Conservation (phyloP, 371 early-diverging fungal species). For the Mucor racemosus region DNA sequence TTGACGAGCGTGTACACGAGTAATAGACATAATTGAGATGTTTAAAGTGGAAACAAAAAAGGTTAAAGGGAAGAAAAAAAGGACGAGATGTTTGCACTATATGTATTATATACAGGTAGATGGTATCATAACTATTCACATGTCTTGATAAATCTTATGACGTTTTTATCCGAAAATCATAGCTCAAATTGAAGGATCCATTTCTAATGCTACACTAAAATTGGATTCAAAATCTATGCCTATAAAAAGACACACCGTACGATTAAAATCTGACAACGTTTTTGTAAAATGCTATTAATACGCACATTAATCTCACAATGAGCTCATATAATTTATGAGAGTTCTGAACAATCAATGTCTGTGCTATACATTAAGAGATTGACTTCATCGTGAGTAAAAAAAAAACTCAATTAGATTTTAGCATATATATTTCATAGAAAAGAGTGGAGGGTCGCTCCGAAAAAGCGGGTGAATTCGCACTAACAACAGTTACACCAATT, state of each 20-base stretch:
- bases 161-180: conserved; percentile 20
- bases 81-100: neutral
- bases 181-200: neutral
- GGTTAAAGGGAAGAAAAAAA: neutral
- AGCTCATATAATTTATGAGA: neutral
- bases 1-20: conserved; percentile 94
- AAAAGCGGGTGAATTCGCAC: conserved; percentile 21
- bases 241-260: neutral
- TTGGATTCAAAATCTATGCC: neutral
- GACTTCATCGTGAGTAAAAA: conserved; percentile 6
- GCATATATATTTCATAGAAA: neutral
- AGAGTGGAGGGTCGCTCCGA: conserved; percentile 10
- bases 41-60: conserved; percentile 19
- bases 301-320: neutral
- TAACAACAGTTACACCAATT: conserved; percentile 9
- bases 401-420: conserved; percentile 4
- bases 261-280: neutral
- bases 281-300: neutral
- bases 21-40: conserved; percentile 72
- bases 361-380: conserved; percentile 3
- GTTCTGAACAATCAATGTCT: neutral
- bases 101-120: neutral
- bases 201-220: conserved; percentile 2
- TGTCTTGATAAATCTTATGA: conserved; percentile 14
- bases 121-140: conserved; percentile 9